phyloP scores from a whole-genome alignment of 192 early-diverging fungal genomes.

The Haplosporangium gracile region DNA sequence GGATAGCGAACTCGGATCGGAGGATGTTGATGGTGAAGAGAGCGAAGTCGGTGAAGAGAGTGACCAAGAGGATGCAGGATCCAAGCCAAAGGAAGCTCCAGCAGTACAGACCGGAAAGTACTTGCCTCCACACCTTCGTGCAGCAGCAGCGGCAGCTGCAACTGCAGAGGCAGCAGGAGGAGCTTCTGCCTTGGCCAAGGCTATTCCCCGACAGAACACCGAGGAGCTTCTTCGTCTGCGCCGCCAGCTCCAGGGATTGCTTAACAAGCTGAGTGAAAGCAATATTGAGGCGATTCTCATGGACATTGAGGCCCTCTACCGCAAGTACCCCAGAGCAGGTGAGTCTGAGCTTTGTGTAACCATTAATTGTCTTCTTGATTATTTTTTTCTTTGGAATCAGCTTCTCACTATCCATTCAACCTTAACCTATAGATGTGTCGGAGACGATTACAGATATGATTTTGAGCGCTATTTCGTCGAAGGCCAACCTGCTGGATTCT shows the following conservation, averaged over 20 bases:
- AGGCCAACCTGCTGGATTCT: slow-evolving; percentile 89
- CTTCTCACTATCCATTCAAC: not conserved
- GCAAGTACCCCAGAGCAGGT: slow-evolving; percentile 77
- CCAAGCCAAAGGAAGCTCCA: slow-evolving; percentile 1
- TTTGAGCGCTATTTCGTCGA: slow-evolving; percentile 82
- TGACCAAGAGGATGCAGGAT: slow-evolving; percentile 12
- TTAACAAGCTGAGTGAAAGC: slow-evolving; percentile 81
- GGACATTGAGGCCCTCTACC: slow-evolving; percentile 84
- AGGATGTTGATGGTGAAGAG: slow-evolving; percentile 45
- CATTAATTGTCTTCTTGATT: slow-evolving; percentile 6
- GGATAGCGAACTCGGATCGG: slow-evolving; percentile 20
- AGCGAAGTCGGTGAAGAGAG: slow-evolving; percentile 53
- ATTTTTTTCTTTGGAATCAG: not conserved
- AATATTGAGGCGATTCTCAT: slow-evolving; percentile 92
- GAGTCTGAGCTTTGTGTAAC: not conserved
- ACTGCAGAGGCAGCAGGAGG: slow-evolving; percentile 27
- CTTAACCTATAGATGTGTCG: slow-evolving; percentile 78
- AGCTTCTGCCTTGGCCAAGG: slow-evolving; percentile 43
- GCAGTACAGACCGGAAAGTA: slow-evolving; percentile 70
- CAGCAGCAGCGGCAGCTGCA: slow-evolving; percentile 51
- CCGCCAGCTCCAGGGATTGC: slow-evolving; percentile 82
- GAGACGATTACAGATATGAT: slow-evolving; percentile 84
- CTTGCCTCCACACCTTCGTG: slow-evolving; percentile 90
- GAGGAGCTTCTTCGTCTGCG: slow-evolving; percentile 85
- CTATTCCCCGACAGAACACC: slow-evolving; percentile 59